Evolutionary conservation across 805 yeast species (phyloP), one percentile per base, ranked within the genome.

Genomic region (Saccharomyces paradoxus): DNA sequence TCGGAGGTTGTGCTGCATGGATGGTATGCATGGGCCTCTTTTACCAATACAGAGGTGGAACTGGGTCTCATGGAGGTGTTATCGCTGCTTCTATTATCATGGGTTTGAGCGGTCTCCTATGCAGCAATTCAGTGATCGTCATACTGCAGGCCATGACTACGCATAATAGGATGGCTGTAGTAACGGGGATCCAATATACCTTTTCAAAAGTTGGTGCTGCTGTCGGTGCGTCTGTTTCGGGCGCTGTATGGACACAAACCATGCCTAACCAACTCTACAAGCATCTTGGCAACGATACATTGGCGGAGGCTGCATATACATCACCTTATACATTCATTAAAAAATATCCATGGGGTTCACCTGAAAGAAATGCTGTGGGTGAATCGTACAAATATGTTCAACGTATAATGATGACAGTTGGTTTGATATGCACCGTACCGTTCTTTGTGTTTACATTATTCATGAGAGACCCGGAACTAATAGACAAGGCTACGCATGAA

Each of bases 171-270:
- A 31, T 31, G 37, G 37, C 37, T 31, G 37, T 31, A 6, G 3
- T 31, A 13, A 31, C 37, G 3, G 17, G 37, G 1, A 31, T 31
- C 3, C 17, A 31, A 1, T 31, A 14, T 31, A 31, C 87, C 3
- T 66, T 77, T 29, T 83, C 81, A 66, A 75, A 79, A 59, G 72
- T 84, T 55, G 89, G 89, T 4, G 66, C 80, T n/a, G 85, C 86
- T 5, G 60, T 83, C 47, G 89, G 89, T n/a, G 67, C 77, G 24
- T 68, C 84, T 22, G 77, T 84, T 13, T 31, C 17, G 1, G 37
- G 37, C 4, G 37, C 17, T 1, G 17, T 31, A 14, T 31, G 37
- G 37, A 31, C 37, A 3, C 37, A 31, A 31, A 31, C 17, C 37
- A 31, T 31, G 37, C 37, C 37, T 31, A 31, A 13, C 8, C 17